Conservation (phyloP, 768 basidiomycete genomes). For the Lentinula edodes region DNA sequence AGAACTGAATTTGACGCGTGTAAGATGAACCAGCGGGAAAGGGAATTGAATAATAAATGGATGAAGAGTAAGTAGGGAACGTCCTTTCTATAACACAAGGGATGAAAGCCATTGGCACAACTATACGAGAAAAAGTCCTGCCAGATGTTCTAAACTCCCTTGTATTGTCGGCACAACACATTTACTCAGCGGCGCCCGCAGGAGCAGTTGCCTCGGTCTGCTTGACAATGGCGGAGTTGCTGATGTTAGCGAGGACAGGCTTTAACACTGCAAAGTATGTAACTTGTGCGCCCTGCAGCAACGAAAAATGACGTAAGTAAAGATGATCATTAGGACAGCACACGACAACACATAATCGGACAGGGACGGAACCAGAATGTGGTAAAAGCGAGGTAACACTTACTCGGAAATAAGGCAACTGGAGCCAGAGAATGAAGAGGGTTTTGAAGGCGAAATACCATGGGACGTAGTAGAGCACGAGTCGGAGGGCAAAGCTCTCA, state of each 20-base stretch:
- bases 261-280: slow-evolving; percentile 74
- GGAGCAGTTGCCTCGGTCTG: slow-evolving; percentile 1
- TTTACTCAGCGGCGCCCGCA: background rate
- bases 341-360: slow-evolving; percentile 8
- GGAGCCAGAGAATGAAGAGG: slow-evolving; percentile 86
- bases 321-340: slow-evolving; percentile 12
- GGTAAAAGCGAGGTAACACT: slow-evolving; percentile 25
- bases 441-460: slow-evolving; percentile 97
- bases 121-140: background rate
- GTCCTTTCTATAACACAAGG: background rate
- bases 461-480: slow-evolving; percentile 88
- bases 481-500: slow-evolving; percentile 77
- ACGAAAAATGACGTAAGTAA: slow-evolving; percentile 8
- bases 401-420: slow-evolving; percentile 80
- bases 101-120: background rate
- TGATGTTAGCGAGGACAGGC: slow-evolving; percentile 68
- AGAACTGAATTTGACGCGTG: background rate
- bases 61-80: background rate
- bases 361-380: background rate
- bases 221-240: slow-evolving; percentile 6
- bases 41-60: background rate
- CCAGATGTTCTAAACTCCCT: background rate
- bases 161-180: background rate
- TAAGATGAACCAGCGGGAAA: background rate
- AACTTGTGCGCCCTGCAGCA: slow-evolving; percentile 74